phyloP scores from a whole-genome alignment of 2,329 filamentous ascomycete genomes.

The Claviceps pazoutovae region DNA sequence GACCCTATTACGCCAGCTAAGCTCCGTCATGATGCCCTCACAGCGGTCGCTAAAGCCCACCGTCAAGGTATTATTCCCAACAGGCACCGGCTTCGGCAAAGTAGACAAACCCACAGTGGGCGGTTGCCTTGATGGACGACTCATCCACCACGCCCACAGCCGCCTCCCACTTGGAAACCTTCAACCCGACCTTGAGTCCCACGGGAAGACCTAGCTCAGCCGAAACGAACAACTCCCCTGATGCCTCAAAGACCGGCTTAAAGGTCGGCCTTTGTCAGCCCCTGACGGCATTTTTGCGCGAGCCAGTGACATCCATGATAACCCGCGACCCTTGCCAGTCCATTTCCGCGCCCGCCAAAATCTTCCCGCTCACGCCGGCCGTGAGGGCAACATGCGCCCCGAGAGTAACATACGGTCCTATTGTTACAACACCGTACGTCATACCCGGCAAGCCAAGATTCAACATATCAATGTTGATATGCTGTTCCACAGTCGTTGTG shows the following conservation, averaged over 20 bases:
- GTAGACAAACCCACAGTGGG: constrained; percentile 9
- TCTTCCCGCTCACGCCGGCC: constrained; percentile 11
- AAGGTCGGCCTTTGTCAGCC: constrained; percentile 11
- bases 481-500: constrained; percentile 9
- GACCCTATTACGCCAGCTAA: constrained; percentile 17
- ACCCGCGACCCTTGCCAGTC: constrained; percentile 1
- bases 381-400: constrained; percentile 11
- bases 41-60: constrained; percentile 13
- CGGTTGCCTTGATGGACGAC: constrained; percentile 14
- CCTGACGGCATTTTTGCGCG: background rate
- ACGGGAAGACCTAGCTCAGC: constrained; percentile 17
- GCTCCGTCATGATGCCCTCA: constrained; percentile 12
- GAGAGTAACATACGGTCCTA: constrained; percentile 14
- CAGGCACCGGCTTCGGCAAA: background rate
- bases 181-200: constrained; percentile 12
- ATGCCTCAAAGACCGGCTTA: constrained; percentile 15
- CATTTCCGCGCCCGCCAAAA: constrained; percentile 19
- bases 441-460: constrained; percentile 13
- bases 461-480: constrained; percentile 11
- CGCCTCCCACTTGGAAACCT: constrained; percentile 11
- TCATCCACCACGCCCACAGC: constrained; percentile 13
- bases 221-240: constrained; percentile 13
- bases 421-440: constrained; percentile 13
- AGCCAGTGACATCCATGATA: constrained; percentile 13
- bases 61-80: background rate